phyloP scores from a whole-genome alignment of 139 green algal genomes.

The Ulvella scutata region DNA sequence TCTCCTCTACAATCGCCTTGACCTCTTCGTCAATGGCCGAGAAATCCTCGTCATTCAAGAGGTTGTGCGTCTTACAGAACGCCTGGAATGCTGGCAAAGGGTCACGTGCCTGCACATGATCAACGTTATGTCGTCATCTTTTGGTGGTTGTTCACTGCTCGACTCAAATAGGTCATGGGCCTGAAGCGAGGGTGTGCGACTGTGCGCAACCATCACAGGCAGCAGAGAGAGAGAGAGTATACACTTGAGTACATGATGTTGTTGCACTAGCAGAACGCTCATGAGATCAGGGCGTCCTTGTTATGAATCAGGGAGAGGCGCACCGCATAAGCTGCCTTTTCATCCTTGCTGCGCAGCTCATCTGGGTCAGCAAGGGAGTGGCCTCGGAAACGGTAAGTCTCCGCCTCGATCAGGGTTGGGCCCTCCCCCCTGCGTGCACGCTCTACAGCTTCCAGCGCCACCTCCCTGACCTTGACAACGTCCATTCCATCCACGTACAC shows the following conservation, averaged over 20 bases:
- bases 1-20: constrained; percentile 66
- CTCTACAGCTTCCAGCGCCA: constrained; percentile 74
- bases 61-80: constrained; percentile 55
- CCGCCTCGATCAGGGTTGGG: constrained; percentile 90
- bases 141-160: constrained; percentile 6
- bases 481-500: constrained; percentile 96
- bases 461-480: constrained; percentile 85
- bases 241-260: too few relatives aligned
- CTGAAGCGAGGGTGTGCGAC: too few relatives aligned
- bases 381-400: constrained; percentile 96
- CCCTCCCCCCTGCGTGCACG: constrained; percentile 78
- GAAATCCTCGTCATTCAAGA: constrained; percentile 58
- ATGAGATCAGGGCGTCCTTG: too few relatives aligned
- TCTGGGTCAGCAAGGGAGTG: constrained; percentile 96
- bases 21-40: constrained; percentile 54
- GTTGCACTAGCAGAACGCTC: too few relatives aligned
- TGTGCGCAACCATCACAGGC: too few relatives aligned
- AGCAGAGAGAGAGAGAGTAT: too few relatives aligned
- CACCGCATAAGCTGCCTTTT: constrained; percentile 74
- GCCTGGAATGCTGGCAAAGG: constrained; percentile 70
- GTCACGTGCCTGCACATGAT: constrained; percentile 41
- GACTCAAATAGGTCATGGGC: too few relatives aligned
- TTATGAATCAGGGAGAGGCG: too few relatives aligned
- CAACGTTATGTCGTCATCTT: neutral
- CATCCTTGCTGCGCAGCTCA: constrained; percentile 81